phyloP scores from a whole-genome alignment of 2,329 filamentous ascomycete genomes.

The Botrytis deweyae region DNA sequence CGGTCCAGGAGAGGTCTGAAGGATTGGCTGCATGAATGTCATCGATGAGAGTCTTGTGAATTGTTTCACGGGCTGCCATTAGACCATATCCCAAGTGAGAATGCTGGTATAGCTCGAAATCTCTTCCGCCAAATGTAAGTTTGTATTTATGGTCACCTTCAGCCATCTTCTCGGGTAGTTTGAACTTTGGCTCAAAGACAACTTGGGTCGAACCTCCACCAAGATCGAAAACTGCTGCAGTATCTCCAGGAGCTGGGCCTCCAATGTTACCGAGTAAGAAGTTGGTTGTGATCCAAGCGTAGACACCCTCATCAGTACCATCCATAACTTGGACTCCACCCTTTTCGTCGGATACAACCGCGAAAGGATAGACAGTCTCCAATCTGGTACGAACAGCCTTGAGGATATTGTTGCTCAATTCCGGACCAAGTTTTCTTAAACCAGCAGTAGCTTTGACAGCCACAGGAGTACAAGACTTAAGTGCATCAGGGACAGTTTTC shows the following conservation, averaged over 20 bases:
- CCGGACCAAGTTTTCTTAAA: constrained; percentile 78
- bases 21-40: constrained; percentile 65
- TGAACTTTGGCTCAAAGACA: constrained; percentile 95
- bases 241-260: constrained; percentile 82
- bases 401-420: constrained; percentile 80
- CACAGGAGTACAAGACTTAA: constrained; percentile 88
- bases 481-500: constrained; percentile 77
- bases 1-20: constrained; percentile 64
- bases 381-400: constrained; percentile 79
- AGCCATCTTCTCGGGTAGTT: constrained; percentile 80
- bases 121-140: constrained; percentile 82
- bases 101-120: constrained; percentile 95
- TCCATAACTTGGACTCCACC: constrained; percentile 96
- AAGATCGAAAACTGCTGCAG: constrained; percentile 92
- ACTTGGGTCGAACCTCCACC: constrained; percentile 98
- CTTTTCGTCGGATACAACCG: constrained; percentile 80
- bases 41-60: constrained; percentile 74
- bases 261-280: constrained; percentile 98
- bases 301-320: constrained; percentile 93
- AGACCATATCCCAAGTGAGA: constrained; percentile 96
- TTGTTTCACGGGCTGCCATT: constrained; percentile 87
- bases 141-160: constrained; percentile 96
- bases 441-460: constrained; percentile 98
- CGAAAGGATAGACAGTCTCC: constrained; percentile 90
- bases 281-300: constrained; percentile 98